Base-by-base conservation (phyloP, 225 moss, liverwort and hornwort species). In the Lunularia cruciata region DNA sequence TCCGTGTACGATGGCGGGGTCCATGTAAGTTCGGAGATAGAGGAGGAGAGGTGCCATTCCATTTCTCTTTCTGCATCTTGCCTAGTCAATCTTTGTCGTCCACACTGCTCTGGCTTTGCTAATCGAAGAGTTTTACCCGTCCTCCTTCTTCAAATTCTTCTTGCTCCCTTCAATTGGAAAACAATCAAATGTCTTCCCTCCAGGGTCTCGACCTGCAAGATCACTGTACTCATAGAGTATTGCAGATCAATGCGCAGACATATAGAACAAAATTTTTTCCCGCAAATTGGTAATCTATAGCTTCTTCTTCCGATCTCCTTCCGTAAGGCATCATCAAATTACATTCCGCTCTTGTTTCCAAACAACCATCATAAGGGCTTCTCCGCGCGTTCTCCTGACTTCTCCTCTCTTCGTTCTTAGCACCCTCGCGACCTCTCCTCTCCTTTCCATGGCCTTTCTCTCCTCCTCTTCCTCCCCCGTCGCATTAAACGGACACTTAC, bases 1-100 rank as follows among this genome's bases (percentile, higher is more conserved):
- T 81, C 65, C 73, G 63, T 25, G 52, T 31, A 35, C 81, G 73
- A n/a, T 76, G 57, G 47, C 80, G 80, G 47, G 33, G 7, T 14
- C 9, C 65, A 38, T 72, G 73, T 73, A 55, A 27, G 72, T 71
- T 73, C 8, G 80, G 76, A 35, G 73, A 73, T 15, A 60, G 34
- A 10, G 76, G 76, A 34, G 76, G 59, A 58, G 76, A 73, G 40
- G 73, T 46, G 49, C 76, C 81, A 60, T 77, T 81, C 53, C 64
- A 53, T 69, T 81, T 81, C 42, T 76, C 76, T 70, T 73, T 81
- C 65, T 81, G 76, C 81, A 81, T 81, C 70, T 70, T 63, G 63
- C 15, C 63, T 46, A 3, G 12, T 27, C 45, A 47, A 40, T 61
- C 61, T 61, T 42, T 59, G 0, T 23, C 11, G 20, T 33, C 51